Base-by-base conservation (phyloP, 2,329 filamentous ascomycete genomes). In the Claviceps cyperi region DNA sequence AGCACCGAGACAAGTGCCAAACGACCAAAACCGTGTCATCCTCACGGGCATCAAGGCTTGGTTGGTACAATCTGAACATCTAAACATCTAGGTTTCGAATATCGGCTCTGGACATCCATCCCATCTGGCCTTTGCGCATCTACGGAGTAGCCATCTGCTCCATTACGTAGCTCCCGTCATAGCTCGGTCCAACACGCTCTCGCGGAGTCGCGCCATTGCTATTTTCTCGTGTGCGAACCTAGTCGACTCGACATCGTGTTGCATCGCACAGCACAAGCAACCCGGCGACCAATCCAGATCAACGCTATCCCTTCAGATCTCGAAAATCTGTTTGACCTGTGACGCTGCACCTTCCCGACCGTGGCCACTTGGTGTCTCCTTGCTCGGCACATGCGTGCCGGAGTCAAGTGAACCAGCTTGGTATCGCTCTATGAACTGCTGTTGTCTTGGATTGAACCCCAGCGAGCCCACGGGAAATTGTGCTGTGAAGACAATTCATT, bases 351-450 rank as follows among this genome's bases (percentile, higher is more conserved):
- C 43, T 51, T 52, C 51, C 51, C 51, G 51, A 15, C 32, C 19
- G 49, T 50, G 45, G 38, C n/a, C 43, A 37, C 19, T 46, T 44
- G 43, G 49, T 51, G 46, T 51, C 48, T 51, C 48, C 46, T 45
- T 48, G 21, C 46, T 52, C 51, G 51, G 49, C 51, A 52, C 46
- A 32, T 35, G 28, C 47, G 51, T 52, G 51, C 51, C 51, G 51
- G 47, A 32, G 28, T 48, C 43, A 43, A 40, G 19, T 46, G 51
- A 47, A 6, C 37, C 48, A 46, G 45, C 48, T 21, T 47, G 24
- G 51, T 52, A 41, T 49, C 37, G 49, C 37, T 49, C 43, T 46
- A 51, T 41, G 43, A 46, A 47, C 28, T 32, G 28, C 46, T 48
- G 41, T 39, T 50, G 49, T 52, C 51, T 52, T 46, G 28, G 49